phyloP scores from a whole-genome alignment of 106 monocot species.

The Allium cepa region DNA sequence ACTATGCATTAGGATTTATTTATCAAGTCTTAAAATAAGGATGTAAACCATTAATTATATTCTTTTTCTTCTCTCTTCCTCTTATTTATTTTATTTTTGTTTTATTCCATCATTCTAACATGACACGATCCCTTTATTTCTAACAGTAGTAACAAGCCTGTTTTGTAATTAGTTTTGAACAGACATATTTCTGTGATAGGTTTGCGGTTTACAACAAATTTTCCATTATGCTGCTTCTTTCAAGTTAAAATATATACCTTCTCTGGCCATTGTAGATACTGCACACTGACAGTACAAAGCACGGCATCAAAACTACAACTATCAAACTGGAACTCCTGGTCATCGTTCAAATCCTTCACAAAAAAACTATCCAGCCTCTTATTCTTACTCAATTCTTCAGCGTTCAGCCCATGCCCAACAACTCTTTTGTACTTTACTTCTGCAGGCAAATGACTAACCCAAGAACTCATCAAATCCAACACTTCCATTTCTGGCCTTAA shows the following conservation, averaged over 20 bases:
- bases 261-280: constrained; percentile 76
- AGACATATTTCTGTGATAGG: no score
- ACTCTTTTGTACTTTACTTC: constrained; percentile 42
- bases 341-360: constrained; percentile 70
- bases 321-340: constrained; percentile 45
- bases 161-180: no score
- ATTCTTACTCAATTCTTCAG: constrained; percentile 64
- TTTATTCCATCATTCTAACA: no score
- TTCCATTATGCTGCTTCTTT: no score
- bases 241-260: constrained; percentile 25
- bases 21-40: no score
- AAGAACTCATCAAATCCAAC: constrained; percentile 82
- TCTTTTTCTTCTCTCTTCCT: no score
- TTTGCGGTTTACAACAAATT: no score
- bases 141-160: no score
- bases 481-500: constrained; percentile 31
- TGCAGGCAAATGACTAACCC: constrained; percentile 81
- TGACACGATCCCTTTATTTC: no score
- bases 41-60: no score
- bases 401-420: constrained; percentile 76
- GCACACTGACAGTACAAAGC: constrained; percentile 67
- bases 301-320: constrained; percentile 61
- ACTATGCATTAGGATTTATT: no score
- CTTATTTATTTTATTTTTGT: no score
- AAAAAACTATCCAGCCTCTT: constrained; percentile 51